Evolutionary conservation across 1,139 yeast genomes (phyloP).

Genomic region (Geotrichum fermentans): DNA sequence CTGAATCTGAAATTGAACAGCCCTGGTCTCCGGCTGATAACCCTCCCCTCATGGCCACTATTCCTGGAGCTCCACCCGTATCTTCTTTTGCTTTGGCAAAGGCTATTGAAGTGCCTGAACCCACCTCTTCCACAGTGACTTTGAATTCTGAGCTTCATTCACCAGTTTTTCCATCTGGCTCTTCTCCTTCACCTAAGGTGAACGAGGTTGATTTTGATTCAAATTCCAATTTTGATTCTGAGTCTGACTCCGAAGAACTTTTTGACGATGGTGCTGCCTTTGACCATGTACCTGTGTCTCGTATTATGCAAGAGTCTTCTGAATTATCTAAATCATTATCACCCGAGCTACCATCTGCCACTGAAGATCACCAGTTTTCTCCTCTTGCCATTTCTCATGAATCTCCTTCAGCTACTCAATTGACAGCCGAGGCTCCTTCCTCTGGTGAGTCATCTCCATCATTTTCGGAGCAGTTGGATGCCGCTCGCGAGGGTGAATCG

Average conservation of each 20-base stretch:
- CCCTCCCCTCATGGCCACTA: neutral
- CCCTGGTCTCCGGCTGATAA: conserved; percentile 13
- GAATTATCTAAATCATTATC: neutral
- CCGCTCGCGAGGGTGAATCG: too few relatives aligned
- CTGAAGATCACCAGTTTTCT: neutral
- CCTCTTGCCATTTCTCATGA: conserved; percentile 3
- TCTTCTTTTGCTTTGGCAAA: neutral
- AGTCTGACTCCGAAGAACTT: too few relatives aligned
- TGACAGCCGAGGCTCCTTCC: conserved; percentile 9
- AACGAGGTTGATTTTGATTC: too few relatives aligned
- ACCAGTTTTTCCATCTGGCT: too few relatives aligned
- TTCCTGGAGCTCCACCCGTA: neutral
- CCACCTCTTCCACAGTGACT: too few relatives aligned
- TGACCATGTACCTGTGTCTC: too few relatives aligned
- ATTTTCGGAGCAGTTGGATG: too few relatives aligned
- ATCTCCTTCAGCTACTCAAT: conserved; percentile 12
- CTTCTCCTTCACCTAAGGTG: too few relatives aligned
- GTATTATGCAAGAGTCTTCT: too few relatives aligned
- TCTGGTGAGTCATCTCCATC: conserved; percentile 4
- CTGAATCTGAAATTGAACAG: conserved; percentile 4
- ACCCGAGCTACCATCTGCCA: neutral
- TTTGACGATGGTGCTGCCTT: too few relatives aligned
- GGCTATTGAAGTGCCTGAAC: neutral
- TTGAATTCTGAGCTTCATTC: too few relatives aligned
- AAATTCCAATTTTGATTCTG: too few relatives aligned